Conservation (phyloP, 202 grass and related monocot genomes). For the Schoenoplectus triqueter region DNA sequence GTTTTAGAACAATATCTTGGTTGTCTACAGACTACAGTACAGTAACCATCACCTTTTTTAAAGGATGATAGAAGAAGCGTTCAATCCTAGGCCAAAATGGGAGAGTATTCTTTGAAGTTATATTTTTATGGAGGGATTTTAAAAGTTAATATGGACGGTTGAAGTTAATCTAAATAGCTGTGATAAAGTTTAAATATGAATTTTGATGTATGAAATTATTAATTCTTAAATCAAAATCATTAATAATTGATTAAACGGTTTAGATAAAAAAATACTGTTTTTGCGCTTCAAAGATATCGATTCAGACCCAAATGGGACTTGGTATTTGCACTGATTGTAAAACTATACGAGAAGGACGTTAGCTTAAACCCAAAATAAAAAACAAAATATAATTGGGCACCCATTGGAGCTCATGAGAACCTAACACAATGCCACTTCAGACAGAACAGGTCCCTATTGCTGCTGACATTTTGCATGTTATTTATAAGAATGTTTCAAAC, state of each 20-base stretch:
- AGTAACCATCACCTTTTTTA: background rate
- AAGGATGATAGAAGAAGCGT: background rate
- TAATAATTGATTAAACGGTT: no score
- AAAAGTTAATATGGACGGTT: no score
- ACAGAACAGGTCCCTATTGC: background rate
- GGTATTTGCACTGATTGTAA: background rate
- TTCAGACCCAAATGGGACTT: background rate
- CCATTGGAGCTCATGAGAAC: background rate
- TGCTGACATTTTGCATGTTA: background rate
- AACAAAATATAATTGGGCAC: constrained; percentile 14
- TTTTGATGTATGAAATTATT: no score
- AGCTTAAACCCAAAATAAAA: background rate
- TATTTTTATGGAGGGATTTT: no score
- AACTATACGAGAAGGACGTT: background rate
- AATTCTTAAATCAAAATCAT: no score
- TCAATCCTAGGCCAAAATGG: background rate
- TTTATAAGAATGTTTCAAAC: background rate
- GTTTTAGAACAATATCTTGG: background rate
- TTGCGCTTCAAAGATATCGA: no score
- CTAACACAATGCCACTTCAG: background rate
- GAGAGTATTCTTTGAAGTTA: background rate
- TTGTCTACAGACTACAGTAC: background rate
- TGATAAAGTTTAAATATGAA: no score
- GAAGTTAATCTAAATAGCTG: no score
- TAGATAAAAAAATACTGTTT: no score